Evolutionary conservation across 164 flowering plant genomes (phyloP), one percentile per base, ranked within the genome.

Genomic region (Vitis cinerea): DNA sequence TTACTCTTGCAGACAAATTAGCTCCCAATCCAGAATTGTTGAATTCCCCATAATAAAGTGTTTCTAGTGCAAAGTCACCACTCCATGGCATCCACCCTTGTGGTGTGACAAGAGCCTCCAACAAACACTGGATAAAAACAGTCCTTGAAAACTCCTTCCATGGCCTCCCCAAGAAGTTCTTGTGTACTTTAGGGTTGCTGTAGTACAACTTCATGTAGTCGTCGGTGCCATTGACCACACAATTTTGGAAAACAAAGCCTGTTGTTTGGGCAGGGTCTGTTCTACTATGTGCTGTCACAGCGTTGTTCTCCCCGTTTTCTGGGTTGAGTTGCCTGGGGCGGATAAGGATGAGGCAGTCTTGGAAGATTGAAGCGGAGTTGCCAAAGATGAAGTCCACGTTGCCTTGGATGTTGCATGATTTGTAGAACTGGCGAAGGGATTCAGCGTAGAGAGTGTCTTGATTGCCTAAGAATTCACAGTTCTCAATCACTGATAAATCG

Each of bases 311-410:
- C 47, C 62, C 62, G 0, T 31, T 31, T 31, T 31, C 44, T 2
- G 69, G 30, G 8, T 57, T 55, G n/a, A 70, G 73, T 31, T 31
- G 44, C 44, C 44, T 4, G 2, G 27, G 29, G 1, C 79, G 68
- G 13, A 75, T 70, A 19, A 60, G 61, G 3, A 76, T 72, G 57
- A 59, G 65, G 17, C 73, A 76, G 59, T 69, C 49, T 37, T 72
- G 79, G 48, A 76, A 31, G 12, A 76, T 59, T 0, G 59, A 73
- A 0, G 74, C 74, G 3, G 72, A 64, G 16, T 72, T 68, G 2
- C 75, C 75, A 17, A 76, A 76, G 30, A 68, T 76, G 70, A 76
- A 76, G 37, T 76, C 79, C 5, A 76, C 75, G 6, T 75, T 68
- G 47, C 79, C 79, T 8, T 59, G 56, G 37, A 76, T 31, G 59